Base-by-base conservation (phyloP, 306 rosid species). In the Cicer arietinum region DNA sequence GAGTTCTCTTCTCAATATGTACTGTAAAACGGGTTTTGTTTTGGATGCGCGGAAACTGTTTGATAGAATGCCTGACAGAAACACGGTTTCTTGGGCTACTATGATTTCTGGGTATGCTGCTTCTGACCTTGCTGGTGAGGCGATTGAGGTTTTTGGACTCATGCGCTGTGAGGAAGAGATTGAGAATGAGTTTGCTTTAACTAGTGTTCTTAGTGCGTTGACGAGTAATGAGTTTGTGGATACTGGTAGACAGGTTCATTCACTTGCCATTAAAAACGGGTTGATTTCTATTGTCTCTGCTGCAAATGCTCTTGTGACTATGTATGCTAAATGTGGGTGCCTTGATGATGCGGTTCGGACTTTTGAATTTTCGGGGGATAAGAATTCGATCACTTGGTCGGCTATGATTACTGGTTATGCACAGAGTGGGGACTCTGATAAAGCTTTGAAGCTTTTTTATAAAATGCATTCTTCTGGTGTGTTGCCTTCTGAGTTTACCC, bases 341-440 rank as follows among this genome's bases (percentile, higher is more conserved):
- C 84, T 89, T 71, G 96, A 89, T 70, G 88, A 89, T 78, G 97
- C 97, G 2, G 81, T 91, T 37, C 65, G 41, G 63, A 89, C 89
- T 71, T 93, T 93, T 70, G 74, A 86, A 22, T 20, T 79, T 50
- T 84, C 80, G 0, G 88, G 92, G 54, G 81, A 84, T 72, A 91
- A 81, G 83, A 91, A 89, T 85, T 83, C 97, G 0, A 88, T 93
- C 63, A 93, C 97, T 2, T 93, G 96, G 97, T 93, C 97, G 0
- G 98, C 97, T 4, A 91, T 93, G 89, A 83, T 93, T 25, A 89
- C 91, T 37, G 91, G 97, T 48, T 89, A 79, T 85, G 90, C 96
- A 0, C 96, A 89, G 57, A 82, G 92, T 67, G 98, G 97, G 83
- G 90, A 89, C 73, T 84, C 86, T 14, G 67, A 22, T 13, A 78